phyloP scores from a whole-genome alignment of 306 rosid genomes.

The Vigna mungo region DNA sequence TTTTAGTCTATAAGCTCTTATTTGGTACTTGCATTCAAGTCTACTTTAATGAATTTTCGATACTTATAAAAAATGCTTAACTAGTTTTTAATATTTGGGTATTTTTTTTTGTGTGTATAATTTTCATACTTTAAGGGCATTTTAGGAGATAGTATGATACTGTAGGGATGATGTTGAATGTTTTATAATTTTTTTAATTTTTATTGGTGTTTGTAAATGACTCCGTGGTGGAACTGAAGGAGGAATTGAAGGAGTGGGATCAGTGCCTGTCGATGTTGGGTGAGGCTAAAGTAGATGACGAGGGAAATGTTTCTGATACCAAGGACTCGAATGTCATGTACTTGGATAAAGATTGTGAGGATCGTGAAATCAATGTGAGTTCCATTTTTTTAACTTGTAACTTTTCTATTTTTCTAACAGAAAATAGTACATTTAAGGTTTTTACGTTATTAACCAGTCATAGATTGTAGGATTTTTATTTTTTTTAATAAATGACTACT shows the following conservation, averaged over 20 bases:
- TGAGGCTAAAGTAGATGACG: slow-evolving; percentile 83
- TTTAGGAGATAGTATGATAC: not conserved
- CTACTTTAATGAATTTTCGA: no score
- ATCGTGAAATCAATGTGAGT: slow-evolving; percentile 87
- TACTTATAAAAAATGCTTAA: no score
- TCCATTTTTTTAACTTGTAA: not conserved
- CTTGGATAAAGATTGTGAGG: slow-evolving; percentile 86
- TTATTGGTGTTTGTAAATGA: not conserved
- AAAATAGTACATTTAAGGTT: not conserved
- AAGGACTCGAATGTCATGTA: slow-evolving; percentile 78
- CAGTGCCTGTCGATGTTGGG: slow-evolving; percentile 87
- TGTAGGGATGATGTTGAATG: not conserved
- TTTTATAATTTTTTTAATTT: not conserved
- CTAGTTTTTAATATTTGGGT: no score
- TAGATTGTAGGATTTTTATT: not conserved
- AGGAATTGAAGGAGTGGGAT: slow-evolving; percentile 97
- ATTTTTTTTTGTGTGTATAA: no score
- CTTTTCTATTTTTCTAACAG: not conserved
- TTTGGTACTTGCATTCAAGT: no score
- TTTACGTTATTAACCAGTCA: not conserved
- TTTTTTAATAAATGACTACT: not conserved
- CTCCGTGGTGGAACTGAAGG: slow-evolving; percentile 48
- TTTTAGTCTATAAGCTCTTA: no score
- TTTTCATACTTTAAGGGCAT: not conserved
- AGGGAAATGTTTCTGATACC: slow-evolving; percentile 70